Evolutionary conservation across 2,329 filamentous ascomycete genomes (phyloP).

Genomic region (Botryotinia convoluta): DNA sequence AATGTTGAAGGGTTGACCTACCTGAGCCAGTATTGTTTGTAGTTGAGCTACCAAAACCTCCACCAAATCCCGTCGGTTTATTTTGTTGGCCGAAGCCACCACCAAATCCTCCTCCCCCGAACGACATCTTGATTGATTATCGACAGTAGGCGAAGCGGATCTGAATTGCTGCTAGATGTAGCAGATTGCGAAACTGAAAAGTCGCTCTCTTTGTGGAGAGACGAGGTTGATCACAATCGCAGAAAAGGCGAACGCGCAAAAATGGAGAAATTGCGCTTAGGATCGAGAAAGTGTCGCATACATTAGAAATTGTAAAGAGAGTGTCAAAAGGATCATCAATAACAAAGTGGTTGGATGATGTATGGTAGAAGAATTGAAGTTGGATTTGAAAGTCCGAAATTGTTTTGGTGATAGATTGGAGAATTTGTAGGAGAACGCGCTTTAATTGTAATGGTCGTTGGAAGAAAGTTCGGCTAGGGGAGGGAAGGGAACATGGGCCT

Average conservation of each 20-base stretch:
- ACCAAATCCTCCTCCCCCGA: slow-evolving; percentile 40
- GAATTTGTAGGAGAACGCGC: slow-evolving; percentile 19
- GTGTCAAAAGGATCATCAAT: slow-evolving; percentile 26
- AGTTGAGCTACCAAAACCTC: slow-evolving; percentile 47
- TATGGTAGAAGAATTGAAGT: slow-evolving; percentile 22
- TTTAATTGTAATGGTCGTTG: slow-evolving; percentile 12
- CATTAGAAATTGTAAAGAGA: slow-evolving; percentile 34
- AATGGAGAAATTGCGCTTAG: slow-evolving; percentile 33
- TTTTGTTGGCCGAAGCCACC: slow-evolving; percentile 61
- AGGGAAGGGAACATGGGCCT: neutral
- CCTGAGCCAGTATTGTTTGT: slow-evolving; percentile 36
- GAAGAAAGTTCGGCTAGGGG: slow-evolving; percentile 19
- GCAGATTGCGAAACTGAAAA: slow-evolving; percentile 22
- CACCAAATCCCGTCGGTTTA: slow-evolving; percentile 54
- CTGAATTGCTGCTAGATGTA: slow-evolving; percentile 12
- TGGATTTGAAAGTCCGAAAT: slow-evolving; percentile 18
- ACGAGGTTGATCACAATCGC: slow-evolving; percentile 32
- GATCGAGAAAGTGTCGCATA: slow-evolving; percentile 28
- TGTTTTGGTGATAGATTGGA: slow-evolving; percentile 23
- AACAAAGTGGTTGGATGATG: slow-evolving; percentile 2
- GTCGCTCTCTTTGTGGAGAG: slow-evolving; percentile 22
- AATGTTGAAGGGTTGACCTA: slow-evolving; percentile 33
- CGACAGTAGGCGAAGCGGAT: slow-evolving; percentile 14
- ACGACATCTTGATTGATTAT: slow-evolving; percentile 35
- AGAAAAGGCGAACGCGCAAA: slow-evolving; percentile 31